Conservation (phyloP, 2,329 filamentous ascomycete species). For the Ophiocordyceps australis region DNA sequence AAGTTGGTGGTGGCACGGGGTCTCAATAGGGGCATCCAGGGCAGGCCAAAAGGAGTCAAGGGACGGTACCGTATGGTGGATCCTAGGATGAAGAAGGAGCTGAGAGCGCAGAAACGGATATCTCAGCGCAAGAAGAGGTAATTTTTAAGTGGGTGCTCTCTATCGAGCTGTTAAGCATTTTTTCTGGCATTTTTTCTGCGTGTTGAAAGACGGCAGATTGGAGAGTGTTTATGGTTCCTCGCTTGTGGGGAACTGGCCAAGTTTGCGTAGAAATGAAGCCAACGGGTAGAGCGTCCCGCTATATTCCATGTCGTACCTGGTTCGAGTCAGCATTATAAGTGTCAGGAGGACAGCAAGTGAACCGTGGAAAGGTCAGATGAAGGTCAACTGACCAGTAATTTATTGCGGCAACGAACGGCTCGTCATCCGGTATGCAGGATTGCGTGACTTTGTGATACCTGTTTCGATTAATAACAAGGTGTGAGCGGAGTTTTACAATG, state of each 20-base stretch:
- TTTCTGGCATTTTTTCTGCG: too few relatives aligned
- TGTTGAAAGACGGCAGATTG: background rate
- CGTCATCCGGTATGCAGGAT: slow-evolving; percentile 44
- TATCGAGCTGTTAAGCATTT: too few relatives aligned
- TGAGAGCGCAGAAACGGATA: slow-evolving; percentile 65
- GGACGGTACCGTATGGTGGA: slow-evolving; percentile 97
- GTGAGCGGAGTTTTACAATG: too few relatives aligned
- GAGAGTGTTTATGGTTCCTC: background rate
- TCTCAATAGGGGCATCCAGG: slow-evolving; percentile 67
- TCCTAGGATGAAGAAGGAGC: slow-evolving; percentile 88
- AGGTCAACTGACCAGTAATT: slow-evolving; percentile 52
- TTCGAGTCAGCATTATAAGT: too few relatives aligned
- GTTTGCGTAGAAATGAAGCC: slow-evolving; percentile 31
- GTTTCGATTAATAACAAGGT: background rate
- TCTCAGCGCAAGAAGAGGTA: slow-evolving; percentile 42
- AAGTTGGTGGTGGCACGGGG: slow-evolving; percentile 82
- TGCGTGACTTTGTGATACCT: slow-evolving; percentile 72
- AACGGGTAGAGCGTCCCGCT: slow-evolving; percentile 47
- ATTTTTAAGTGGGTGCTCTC: too few relatives aligned
- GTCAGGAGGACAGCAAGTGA: too few relatives aligned
- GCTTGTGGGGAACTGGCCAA: slow-evolving; percentile 7
- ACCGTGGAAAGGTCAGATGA: too few relatives aligned
- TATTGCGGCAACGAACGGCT: slow-evolving; percentile 59
- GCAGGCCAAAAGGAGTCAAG: slow-evolving; percentile 80
- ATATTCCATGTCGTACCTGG: slow-evolving; percentile 67